Percentiles rank a stretch among this genome's conserved stretches.
Conservation (phyloP, 1,284 basidiomycete genomes). For the Trametes pubescens region DNA sequence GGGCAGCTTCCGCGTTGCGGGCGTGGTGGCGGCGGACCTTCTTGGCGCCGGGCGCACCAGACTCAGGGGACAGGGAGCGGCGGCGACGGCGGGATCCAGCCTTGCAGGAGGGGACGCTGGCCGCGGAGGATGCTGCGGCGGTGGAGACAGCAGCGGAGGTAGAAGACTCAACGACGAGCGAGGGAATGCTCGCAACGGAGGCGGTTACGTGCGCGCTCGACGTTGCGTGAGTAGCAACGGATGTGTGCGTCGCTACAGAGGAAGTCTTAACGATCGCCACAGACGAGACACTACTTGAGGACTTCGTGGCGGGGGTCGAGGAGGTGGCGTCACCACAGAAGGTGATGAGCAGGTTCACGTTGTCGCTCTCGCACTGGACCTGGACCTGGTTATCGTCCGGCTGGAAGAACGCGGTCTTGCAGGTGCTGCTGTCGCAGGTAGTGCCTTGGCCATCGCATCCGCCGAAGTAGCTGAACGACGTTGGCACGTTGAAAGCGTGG, state of each 20-base stretch:
- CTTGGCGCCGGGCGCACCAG: slow-evolving; percentile 9
- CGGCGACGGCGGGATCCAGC: slow-evolving; percentile 22
- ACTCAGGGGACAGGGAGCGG: slow-evolving; percentile 20
- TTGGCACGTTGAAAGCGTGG: slow-evolving; percentile 44
- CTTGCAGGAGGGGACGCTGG: slow-evolving; percentile 13
- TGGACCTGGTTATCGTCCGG: slow-evolving; percentile 52
- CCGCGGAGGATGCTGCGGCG: slow-evolving; percentile 14
- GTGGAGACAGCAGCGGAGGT: slow-evolving; percentile 2
- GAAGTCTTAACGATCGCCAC: slow-evolving; percentile 13
- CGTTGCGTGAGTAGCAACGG: slow-evolving; percentile 8
- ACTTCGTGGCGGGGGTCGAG: slow-evolving; percentile 5
- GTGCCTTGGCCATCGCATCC: slow-evolving; percentile 46
- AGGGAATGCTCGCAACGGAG: slow-evolving; percentile 8
- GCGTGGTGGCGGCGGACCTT: slow-evolving; percentile 32
- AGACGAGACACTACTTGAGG: slow-evolving; percentile 1
- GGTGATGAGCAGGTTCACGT: slow-evolving; percentile 45
- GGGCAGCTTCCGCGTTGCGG: slow-evolving; percentile 27
- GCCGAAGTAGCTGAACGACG: slow-evolving; percentile 42
- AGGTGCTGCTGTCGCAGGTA: slow-evolving; percentile 33
- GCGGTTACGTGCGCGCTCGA: slow-evolving; percentile 3
- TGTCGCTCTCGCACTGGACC: slow-evolving; percentile 46
- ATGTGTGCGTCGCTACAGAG: slow-evolving; percentile 17
- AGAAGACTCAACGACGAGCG: slow-evolving; percentile 14
- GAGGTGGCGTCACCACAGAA: slow-evolving; percentile 43
- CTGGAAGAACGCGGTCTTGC: slow-evolving; percentile 49